A percentile compares a stretch with the other conserved stretches of the same genome.
Evolutionary conservation across 1,139 yeast species (phyloP).

Genomic region (Blastobotrys petasosporus): DNA sequence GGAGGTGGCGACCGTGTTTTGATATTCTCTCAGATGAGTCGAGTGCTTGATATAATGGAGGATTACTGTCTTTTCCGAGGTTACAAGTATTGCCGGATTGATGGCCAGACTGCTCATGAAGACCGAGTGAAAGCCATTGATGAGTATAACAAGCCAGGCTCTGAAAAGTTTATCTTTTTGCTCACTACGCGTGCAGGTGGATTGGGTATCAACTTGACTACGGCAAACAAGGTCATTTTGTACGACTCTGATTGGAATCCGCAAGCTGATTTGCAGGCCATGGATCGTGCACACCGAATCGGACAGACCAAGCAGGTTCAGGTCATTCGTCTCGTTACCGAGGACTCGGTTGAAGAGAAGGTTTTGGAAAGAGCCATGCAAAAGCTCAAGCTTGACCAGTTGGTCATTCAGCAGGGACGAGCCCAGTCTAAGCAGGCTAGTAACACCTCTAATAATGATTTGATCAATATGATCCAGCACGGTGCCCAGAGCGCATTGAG

Average conservation of each 20-base stretch:
- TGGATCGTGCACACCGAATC: constrained; percentile 98
- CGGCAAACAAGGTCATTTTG: constrained; percentile 84
- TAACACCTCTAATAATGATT: constrained; percentile 71
- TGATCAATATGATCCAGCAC: constrained; percentile 91
- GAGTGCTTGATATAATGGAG: constrained; percentile 84
- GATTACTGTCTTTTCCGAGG: constrained; percentile 86
- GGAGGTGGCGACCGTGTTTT: constrained; percentile 82
- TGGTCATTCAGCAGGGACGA: constrained; percentile 93
- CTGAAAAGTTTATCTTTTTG: constrained; percentile 76
- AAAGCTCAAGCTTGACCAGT: constrained; percentile 82
- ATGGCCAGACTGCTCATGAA: constrained; percentile 91
- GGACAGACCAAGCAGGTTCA: constrained; percentile 96
- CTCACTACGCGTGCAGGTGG: constrained; percentile 99
- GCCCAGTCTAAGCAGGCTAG: constrained; percentile 39
- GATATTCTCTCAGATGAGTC: constrained; percentile 92
- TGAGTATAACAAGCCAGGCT: constrained; percentile 77
- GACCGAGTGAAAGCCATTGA: constrained; percentile 91
- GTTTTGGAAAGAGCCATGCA: constrained; percentile 95
- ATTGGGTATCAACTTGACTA: constrained; percentile 85
- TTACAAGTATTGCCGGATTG: constrained; percentile 85
- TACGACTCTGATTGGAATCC: constrained; percentile 99
- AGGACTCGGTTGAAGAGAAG: constrained; percentile 93
- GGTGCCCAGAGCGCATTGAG: constrained; percentile 86
- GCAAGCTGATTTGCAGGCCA: constrained; percentile 96
- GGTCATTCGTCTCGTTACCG: constrained; percentile 88